Percentiles rank a stretch among this genome's conserved stretches.
phyloP scores from a whole-genome alignment of 192 early-diverging fungal species.

The Coemansia sp. region DNA sequence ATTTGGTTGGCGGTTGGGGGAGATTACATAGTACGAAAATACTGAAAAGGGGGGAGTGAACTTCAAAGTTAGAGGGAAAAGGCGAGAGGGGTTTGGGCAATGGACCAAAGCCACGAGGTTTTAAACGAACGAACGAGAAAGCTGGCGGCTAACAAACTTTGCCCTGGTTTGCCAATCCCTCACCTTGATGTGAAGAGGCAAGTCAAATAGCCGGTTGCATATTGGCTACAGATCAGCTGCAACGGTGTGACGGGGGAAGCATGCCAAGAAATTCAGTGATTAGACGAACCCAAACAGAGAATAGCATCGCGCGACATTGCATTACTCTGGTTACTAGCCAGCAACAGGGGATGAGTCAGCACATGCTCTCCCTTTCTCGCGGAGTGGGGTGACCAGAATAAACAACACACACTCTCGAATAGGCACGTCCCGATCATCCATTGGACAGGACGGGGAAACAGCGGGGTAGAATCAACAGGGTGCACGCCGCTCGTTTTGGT shows the following conservation, averaged over 20 bases:
- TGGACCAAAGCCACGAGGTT: not conserved
- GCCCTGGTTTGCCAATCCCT: slow-evolving; percentile 5
- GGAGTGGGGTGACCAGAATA: not conserved
- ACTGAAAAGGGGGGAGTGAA: not conserved
- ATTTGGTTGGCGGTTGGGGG: not conserved
- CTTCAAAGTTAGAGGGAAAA: not conserved
- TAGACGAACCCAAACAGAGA: not conserved
- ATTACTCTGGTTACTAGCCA: not conserved
- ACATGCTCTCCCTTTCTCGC: not conserved
- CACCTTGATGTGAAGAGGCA: not conserved
- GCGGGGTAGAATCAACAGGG: not conserved
- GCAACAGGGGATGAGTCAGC: not conserved
- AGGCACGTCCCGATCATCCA: not conserved
- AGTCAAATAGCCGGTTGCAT: not conserved
- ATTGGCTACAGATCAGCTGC: slow-evolving; percentile 9
- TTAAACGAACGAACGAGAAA: not conserved
- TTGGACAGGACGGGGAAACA: not conserved
- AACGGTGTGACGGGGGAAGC: not conserved
- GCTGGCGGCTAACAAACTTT: not conserved
- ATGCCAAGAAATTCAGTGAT: not conserved
- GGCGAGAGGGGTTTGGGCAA: not conserved
- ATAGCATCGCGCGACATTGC: not conserved
- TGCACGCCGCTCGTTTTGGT: not conserved
- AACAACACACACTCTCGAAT: not conserved
- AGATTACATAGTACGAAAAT: not conserved